Conservation (phyloP, 179 eudicot genomes). For the Carnegiea gigantea region DNA sequence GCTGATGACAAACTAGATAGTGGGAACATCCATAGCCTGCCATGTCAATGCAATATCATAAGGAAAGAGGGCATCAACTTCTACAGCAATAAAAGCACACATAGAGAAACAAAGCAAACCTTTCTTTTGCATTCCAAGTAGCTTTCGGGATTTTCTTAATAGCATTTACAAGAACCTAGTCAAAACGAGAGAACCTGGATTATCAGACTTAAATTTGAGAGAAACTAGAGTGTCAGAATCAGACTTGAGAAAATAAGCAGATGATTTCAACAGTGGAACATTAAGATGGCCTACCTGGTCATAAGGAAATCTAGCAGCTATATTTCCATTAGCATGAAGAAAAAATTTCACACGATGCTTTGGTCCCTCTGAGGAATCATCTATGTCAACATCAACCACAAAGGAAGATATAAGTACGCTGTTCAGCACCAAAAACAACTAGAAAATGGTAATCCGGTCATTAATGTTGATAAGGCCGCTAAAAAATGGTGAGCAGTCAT, state of each 20-base stretch:
- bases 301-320: constrained; percentile 82
- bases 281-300: constrained; percentile 50
- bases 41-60: constrained; percentile 26
- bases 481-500: neutral
- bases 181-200: constrained; percentile 6
- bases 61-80: constrained; percentile 14
- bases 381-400: constrained; percentile 29
- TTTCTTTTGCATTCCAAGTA: constrained; percentile 87
- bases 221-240: constrained; percentile 7
- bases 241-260: constrained; percentile 11
- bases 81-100: constrained; percentile 10
- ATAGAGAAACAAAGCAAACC: constrained; percentile 39
- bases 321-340: constrained; percentile 81
- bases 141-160: constrained; percentile 83
- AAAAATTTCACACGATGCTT: constrained; percentile 62
- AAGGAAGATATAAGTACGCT: neutral
- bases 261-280: neutral
- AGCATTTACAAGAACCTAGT: constrained; percentile 65
- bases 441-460: neutral
- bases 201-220: constrained; percentile 21
- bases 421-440: neutral
- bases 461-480: neutral
- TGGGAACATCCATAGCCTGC: constrained; percentile 95
- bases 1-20: constrained; percentile 63
- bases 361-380: constrained; percentile 42